Percentiles rank a stretch among this genome's conserved stretches.
phyloP scores from a whole-genome alignment of 2,329 filamentous ascomycete species.

The Talaromyces marneffei region DNA sequence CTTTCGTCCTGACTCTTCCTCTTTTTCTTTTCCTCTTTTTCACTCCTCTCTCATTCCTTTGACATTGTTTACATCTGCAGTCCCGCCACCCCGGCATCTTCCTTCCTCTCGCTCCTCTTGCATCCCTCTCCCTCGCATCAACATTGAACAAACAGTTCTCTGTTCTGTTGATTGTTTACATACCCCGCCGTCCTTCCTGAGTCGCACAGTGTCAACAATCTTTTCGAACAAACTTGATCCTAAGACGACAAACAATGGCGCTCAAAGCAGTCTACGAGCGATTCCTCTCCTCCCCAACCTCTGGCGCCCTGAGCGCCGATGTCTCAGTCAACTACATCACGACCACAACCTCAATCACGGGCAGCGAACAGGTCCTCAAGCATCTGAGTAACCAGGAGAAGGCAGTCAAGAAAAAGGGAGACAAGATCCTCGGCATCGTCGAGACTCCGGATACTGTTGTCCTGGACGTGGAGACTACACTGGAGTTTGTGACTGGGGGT shows the following conservation, averaged over 20 bases:
- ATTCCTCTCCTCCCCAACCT: slow-evolving; percentile 63
- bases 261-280: slow-evolving; percentile 57
- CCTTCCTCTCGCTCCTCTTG: slow-evolving; percentile 11
- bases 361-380: slow-evolving; percentile 71
- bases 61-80: slow-evolving; percentile 4
- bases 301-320: slow-evolving; percentile 57
- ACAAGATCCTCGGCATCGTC: slow-evolving; percentile 68
- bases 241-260: slow-evolving; percentile 29
- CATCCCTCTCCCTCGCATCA: slow-evolving; percentile 2
- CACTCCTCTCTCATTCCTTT: background rate
- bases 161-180: slow-evolving; percentile 13
- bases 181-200: background rate
- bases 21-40: slow-evolving; percentile 1
- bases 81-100: background rate
- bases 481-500: slow-evolving; percentile 76
- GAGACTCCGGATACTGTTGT: slow-evolving; percentile 66
- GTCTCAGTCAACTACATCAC: slow-evolving; percentile 82
- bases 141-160: background rate
- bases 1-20: slow-evolving; percentile 5
- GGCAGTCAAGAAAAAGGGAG: slow-evolving; percentile 74
- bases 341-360: slow-evolving; percentile 68
- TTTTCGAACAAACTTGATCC: background rate
- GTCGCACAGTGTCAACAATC: background rate
- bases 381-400: slow-evolving; percentile 67
- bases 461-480: slow-evolving; percentile 71